Evolutionary conservation across 83 land plant species (phyloP).

Genomic region (Thuja plicata): DNA sequence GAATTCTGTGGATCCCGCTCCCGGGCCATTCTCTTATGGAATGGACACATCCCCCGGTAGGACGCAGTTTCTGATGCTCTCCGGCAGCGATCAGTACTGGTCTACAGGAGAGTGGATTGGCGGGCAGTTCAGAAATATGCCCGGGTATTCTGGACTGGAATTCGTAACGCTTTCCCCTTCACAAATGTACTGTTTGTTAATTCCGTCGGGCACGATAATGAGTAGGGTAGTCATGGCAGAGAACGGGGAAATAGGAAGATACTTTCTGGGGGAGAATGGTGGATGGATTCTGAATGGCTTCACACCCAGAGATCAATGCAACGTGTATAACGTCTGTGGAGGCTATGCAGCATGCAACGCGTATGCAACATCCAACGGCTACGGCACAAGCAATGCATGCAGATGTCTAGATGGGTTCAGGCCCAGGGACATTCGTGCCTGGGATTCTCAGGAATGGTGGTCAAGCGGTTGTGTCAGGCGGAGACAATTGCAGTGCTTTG

Average conservation of each 20-base stretch:
- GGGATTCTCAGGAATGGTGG: too few species aligned
- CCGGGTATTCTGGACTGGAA: neutral
- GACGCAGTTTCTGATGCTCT: constrained; percentile 22
- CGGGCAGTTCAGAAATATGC: constrained; percentile 19
- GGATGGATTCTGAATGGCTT: constrained; percentile 44
- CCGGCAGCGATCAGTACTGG: constrained; percentile 32
- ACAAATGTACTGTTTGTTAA: constrained; percentile 25
- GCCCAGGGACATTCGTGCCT: neutral
- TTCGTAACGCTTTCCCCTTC: constrained; percentile 25
- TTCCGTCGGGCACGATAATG: neutral
- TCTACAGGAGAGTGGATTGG: constrained; percentile 45
- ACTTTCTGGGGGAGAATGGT: constrained; percentile 20
- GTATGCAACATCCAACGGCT: neutral
- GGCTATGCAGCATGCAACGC: constrained; percentile 18
- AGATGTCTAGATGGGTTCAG: neutral
- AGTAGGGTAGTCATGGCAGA: too few species aligned
- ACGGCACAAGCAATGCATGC: neutral
- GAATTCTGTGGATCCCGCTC: too few species aligned
- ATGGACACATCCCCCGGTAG: constrained; percentile 20
- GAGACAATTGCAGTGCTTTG: too few species aligned
- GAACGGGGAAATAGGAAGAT: neutral
- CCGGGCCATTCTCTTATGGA: neutral
- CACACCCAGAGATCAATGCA: too few species aligned
- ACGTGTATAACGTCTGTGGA: constrained; percentile 22
- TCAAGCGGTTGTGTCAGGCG: too few species aligned